Evolutionary conservation across 1,284 basidiomycete genomes (phyloP).

Genomic region (Clitocybe nebularis): DNA sequence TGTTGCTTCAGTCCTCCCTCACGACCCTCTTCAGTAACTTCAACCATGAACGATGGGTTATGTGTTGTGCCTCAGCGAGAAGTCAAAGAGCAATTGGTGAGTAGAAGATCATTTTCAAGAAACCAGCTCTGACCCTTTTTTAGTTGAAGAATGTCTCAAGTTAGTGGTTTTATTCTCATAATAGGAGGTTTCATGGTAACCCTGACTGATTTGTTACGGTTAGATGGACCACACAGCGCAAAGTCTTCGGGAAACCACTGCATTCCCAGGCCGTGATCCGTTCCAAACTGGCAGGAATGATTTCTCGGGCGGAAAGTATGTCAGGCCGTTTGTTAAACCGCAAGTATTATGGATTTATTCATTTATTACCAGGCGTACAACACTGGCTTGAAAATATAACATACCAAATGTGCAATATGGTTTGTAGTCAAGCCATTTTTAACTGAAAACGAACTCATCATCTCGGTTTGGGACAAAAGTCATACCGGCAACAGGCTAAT

Average conservation of each 20-base stretch:
- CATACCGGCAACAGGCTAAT: slow-evolving; percentile 38
- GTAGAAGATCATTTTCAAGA: slow-evolving; percentile 7
- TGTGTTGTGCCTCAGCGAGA: slow-evolving; percentile 66
- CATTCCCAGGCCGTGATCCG: slow-evolving; percentile 86
- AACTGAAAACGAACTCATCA: neutral
- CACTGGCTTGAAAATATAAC: slow-evolving; percentile 88
- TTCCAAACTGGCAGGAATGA: slow-evolving; percentile 83
- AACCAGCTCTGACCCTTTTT: slow-evolving; percentile 13
- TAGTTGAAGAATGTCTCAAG: slow-evolving; percentile 78
- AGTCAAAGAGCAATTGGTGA: slow-evolving; percentile 50
- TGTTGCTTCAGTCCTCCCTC: neutral
- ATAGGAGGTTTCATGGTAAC: neutral
- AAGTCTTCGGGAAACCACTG: slow-evolving; percentile 85
- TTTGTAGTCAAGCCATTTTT: slow-evolving; percentile 33
- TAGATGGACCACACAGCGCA: slow-evolving; percentile 79
- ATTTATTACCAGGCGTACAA: slow-evolving; percentile 60
- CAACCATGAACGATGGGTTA: slow-evolving; percentile 80
- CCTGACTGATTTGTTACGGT: neutral
- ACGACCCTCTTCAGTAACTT: slow-evolving; percentile 46
- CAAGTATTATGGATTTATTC: neutral
- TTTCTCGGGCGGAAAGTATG: slow-evolving; percentile 57
- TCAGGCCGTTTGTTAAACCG: neutral
- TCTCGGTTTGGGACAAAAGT: slow-evolving; percentile 19
- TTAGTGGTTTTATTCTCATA: slow-evolving; percentile 24
- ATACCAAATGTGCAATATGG: slow-evolving; percentile 85